phyloP scores from a whole-genome alignment of 495 filamentous ascomycete species.

The Penicillium roqueforti region DNA sequence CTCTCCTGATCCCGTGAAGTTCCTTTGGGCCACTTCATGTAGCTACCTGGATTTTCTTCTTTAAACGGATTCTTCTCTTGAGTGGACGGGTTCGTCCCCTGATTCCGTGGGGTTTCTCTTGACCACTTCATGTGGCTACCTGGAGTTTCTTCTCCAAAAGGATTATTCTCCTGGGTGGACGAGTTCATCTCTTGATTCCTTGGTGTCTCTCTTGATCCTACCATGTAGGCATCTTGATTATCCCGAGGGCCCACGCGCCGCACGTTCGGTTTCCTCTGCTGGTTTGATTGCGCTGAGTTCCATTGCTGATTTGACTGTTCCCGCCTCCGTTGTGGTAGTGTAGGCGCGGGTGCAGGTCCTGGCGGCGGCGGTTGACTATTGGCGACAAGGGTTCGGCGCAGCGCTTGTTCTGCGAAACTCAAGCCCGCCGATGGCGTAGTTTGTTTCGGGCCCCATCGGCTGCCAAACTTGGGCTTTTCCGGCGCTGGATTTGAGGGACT shows the following conservation, averaged over 20 bases:
- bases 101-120: background rate
- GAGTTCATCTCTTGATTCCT: background rate
- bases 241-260: background rate
- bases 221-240: background rate
- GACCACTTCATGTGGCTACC: background rate
- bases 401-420: conserved; percentile 34
- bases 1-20: background rate
- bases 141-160: background rate
- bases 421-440: conserved; percentile 22
- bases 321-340: background rate
- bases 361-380: conserved; percentile 12
- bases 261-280: background rate
- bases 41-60: background rate
- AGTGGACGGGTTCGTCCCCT: background rate
- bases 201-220: background rate
- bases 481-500: conserved; percentile 1
- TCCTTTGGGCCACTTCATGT: background rate
- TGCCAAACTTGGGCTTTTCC: conserved; percentile 22
- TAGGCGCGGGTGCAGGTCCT: background rate
- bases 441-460: conserved; percentile 24
- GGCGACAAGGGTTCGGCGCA: conserved; percentile 30
- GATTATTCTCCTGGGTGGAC: background rate
- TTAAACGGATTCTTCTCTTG: conserved; percentile 1
- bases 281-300: background rate
- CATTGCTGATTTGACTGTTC: background rate